These are phyloP conservation scores for Phoenix roebelenii DNA, from an alignment of 176 grass and related monocot genomes.

Conservation along the genomic window DNA sequence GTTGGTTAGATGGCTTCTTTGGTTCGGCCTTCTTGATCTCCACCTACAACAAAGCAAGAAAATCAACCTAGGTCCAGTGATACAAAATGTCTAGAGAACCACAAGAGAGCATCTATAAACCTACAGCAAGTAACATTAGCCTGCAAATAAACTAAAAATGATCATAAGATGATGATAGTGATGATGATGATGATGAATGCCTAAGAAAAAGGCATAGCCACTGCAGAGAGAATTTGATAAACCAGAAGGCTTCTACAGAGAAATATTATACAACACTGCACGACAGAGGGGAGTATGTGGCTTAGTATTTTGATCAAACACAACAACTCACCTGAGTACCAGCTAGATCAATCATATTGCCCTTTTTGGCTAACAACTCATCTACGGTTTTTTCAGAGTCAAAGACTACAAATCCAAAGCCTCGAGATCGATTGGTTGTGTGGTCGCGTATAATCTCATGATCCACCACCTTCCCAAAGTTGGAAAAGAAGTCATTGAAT, in stretches of 20 bases:
- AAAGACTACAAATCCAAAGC: slow-evolving; percentile 92
- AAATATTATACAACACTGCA: no score
- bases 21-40: slow-evolving; percentile 99
- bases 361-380: slow-evolving; percentile 89
- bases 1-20: slow-evolving; percentile 80
- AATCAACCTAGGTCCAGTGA: slow-evolving; percentile 37
- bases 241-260: no score
- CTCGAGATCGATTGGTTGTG: slow-evolving; percentile 57
- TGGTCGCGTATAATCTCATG: slow-evolving; percentile 86
- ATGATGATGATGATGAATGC: no score
- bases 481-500: slow-evolving; percentile 78
- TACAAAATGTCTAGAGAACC: slow-evolving; percentile 15
- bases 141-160: slow-evolving; percentile 11
- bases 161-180: no score
- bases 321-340: slow-evolving; percentile 70
- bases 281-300: background rate
- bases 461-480: slow-evolving; percentile 67
- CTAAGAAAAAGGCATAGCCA: no score
- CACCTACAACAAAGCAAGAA: slow-evolving; percentile 72
- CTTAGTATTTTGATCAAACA: slow-evolving; percentile 7
- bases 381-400: slow-evolving; percentile 84
- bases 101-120: slow-evolving; percentile 19
- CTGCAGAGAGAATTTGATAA: no score
- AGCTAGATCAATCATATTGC: slow-evolving; percentile 89
- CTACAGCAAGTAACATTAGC: slow-evolving; percentile 11